Conservation (phyloP, 2,329 filamentous ascomycete genomes). For the Nemania serpens region DNA sequence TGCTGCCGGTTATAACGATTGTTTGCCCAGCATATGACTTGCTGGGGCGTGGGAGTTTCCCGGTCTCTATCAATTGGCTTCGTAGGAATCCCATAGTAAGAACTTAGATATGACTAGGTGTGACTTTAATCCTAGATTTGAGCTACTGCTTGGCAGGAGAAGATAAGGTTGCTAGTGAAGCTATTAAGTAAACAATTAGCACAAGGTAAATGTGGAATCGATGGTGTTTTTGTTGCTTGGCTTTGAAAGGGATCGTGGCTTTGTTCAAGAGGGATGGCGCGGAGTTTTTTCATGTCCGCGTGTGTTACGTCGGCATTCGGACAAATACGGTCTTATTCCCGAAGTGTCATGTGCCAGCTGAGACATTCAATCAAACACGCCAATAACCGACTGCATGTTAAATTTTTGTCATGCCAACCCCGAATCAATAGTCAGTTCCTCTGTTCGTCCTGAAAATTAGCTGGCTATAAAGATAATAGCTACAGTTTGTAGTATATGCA, state of each 20-base stretch:
- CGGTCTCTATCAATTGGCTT: background rate
- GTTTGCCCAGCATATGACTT: conserved; percentile 30
- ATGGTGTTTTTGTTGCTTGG: background rate
- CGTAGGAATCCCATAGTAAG: background rate
- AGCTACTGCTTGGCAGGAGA: background rate
- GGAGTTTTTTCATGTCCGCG: background rate
- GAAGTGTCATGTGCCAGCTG: background rate
- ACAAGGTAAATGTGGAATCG: background rate
- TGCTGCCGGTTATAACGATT: conserved; percentile 44
- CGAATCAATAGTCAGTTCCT: too few relatives aligned
- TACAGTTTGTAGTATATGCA: too few relatives aligned
- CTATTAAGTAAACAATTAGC: background rate
- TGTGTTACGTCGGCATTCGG: background rate
- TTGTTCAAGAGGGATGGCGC: background rate
- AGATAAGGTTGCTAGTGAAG: background rate
- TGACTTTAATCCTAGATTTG: background rate
- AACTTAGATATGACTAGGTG: background rate
- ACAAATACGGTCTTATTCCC: background rate
- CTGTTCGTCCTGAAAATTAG: too few relatives aligned
- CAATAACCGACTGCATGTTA: background rate
- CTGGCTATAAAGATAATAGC: too few relatives aligned
- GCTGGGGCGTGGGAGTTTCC: background rate
- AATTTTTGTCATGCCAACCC: background rate
- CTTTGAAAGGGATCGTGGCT: background rate
- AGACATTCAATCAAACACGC: background rate